Base-by-base conservation (phyloP, 2,329 filamentous ascomycete species). In the Diaporthe amygdali region DNA sequence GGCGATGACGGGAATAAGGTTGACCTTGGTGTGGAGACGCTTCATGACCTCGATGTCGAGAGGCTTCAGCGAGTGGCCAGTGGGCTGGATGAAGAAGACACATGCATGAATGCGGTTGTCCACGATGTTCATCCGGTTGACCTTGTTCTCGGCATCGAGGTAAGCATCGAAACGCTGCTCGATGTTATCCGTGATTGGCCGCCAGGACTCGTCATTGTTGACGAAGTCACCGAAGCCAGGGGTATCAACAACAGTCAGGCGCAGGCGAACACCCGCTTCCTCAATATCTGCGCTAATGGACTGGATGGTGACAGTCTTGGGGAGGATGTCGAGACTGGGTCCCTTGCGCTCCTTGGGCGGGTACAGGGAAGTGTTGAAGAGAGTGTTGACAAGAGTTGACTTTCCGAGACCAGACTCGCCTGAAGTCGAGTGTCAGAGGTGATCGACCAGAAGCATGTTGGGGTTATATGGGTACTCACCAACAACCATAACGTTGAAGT, bases 401-500 rank as follows among this genome's bases (percentile, higher is more conserved):
- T 99, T 99, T 88, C 96, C 96, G 77, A 99, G 91, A 76, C 96
- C 96, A 81, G 96, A 99, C 92, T 99, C 96, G 90, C 96, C 96
- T 98, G 76, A 27, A 56, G 8, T 27, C 22, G 34, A 37, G 54
- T 22, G 22, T 74, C 20, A 76, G 72, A 32, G 12, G 73, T 52
- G 34, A 68, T 34, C 9, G 44, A 14, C 12, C 10, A 9, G 2
- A 39, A 47, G 22, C 20, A n/a, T 8, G 54, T n/a, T 14, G 3
- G 5, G 41, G 1, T 22, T 25, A 20, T 4, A 15, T 17, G 17
- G 47, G 2, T 30, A 80, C 95, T 81, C 89, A 98, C 96, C 96
- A 85, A 99, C 96, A 84, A 99, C 96, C 96, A 99, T 99, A 77
- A 99, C 96, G 82, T 99, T 99, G 90, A 99, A 99, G 90, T 98